These are phyloP conservation scores for Fusarium sp. DNA, from an alignment of 2,329 filamentous ascomycete genomes.

Conservation along the genomic window DNA sequence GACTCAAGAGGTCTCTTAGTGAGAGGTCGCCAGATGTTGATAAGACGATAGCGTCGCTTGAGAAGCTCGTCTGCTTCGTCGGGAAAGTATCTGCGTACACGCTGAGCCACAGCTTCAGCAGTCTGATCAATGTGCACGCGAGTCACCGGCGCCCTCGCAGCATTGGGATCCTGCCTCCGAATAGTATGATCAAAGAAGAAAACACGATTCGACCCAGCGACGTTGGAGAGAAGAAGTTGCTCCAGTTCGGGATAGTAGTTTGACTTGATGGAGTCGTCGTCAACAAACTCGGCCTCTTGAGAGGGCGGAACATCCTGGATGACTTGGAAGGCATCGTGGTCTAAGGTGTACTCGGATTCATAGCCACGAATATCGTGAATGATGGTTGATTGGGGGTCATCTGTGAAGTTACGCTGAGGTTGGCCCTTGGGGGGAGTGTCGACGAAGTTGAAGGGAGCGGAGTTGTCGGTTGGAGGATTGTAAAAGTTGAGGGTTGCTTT, in stretches of 20 bases:
- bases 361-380: constrained; percentile 80
- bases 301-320: constrained; percentile 68
- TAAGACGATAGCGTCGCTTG: constrained; percentile 78
- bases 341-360: constrained; percentile 74
- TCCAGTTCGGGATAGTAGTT: constrained; percentile 91
- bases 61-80: constrained; percentile 76
- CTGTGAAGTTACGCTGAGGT: constrained; percentile 73
- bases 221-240: constrained; percentile 71
- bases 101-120: constrained; percentile 69
- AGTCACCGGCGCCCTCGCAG: constrained; percentile 75
- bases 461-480: constrained; percentile 68
- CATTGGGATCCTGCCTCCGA: constrained; percentile 70
- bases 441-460: constrained; percentile 74
- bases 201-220: constrained; percentile 74
- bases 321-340: constrained; percentile 80
- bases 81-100: constrained; percentile 75
- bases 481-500: constrained; percentile 75
- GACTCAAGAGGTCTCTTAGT: constrained; percentile 70
- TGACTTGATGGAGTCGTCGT: constrained; percentile 74
- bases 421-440: constrained; percentile 70
- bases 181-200: constrained; percentile 91
- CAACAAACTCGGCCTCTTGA: constrained; percentile 65
- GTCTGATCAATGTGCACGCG: constrained; percentile 89
- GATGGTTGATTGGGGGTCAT: constrained; percentile 61
- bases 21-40: constrained; percentile 86